Evolutionary conservation across 208 protist species (phyloP).

Genomic region (Leishmania tropica): DNA sequence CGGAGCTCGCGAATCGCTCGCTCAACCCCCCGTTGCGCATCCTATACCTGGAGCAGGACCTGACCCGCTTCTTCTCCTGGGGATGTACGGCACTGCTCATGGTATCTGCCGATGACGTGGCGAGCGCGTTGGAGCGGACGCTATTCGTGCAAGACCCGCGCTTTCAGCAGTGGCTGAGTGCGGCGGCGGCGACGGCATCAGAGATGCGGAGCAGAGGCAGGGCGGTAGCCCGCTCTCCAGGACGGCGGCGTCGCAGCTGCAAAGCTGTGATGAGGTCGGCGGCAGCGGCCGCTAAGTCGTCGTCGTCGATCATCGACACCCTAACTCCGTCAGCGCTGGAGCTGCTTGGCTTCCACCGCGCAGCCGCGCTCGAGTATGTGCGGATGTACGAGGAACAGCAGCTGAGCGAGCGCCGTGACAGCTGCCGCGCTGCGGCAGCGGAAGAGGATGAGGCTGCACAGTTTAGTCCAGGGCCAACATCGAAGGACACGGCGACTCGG

Average conservation of each 20-base stretch:
- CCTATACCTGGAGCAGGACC: slow-evolving; percentile 48
- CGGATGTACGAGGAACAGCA: slow-evolving; percentile 28
- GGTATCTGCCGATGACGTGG: slow-evolving; percentile 42
- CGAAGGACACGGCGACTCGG: neutral
- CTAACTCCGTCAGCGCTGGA: slow-evolving; percentile 41
- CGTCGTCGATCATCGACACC: slow-evolving; percentile 8
- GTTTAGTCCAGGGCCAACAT: neutral
- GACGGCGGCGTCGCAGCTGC: neutral
- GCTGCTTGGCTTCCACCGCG: slow-evolving; percentile 49
- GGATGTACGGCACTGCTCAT: slow-evolving; percentile 32
- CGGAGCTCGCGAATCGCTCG: slow-evolving; percentile 52
- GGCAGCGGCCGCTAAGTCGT: neutral
- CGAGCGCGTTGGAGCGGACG: slow-evolving; percentile 25
- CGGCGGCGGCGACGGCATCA: neutral
- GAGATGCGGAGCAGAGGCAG: neutral
- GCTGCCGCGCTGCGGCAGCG: neutral
- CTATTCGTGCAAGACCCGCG: slow-evolving; percentile 40
- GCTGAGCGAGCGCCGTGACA: neutral
- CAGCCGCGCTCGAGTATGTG: slow-evolving; percentile 44
- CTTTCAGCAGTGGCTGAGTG: slow-evolving; percentile 28
- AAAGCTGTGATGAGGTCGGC: neutral
- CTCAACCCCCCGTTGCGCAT: slow-evolving; percentile 61
- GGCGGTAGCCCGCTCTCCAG: neutral
- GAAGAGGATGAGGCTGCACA: neutral
- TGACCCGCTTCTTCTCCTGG: slow-evolving; percentile 44